Evolutionary conservation across 73 alveolate genomes (phyloP).

Genomic region (Effrenium voratum): DNA sequence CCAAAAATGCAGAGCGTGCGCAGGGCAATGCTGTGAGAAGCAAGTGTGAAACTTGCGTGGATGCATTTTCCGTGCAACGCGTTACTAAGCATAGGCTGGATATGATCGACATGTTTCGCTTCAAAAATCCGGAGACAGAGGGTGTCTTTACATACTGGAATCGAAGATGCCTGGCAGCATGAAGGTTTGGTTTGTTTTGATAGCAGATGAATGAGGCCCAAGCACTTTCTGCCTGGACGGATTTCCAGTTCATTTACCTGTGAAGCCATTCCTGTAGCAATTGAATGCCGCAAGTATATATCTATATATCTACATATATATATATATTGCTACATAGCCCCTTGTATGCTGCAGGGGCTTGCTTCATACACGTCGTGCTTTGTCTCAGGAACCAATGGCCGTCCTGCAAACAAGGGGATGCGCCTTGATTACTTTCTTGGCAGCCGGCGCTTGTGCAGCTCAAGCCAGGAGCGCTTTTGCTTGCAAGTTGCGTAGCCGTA

Average conservation of each 20-base stretch:
- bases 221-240: background rate
- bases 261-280: background rate
- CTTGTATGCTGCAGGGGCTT: background rate
- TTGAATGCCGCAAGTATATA: background rate
- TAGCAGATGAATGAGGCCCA: too few relatives aligned
- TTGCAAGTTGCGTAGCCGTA: too few relatives aligned
- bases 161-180: background rate
- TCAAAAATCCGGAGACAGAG: conserved; percentile 1
- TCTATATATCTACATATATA: background rate
- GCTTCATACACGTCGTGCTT: background rate
- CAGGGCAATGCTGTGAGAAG: background rate
- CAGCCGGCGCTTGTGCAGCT: conserved; percentile 6
- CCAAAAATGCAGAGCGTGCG: too few relatives aligned
- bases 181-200: background rate
- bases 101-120: conserved; percentile 55
- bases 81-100: conserved; percentile 9
- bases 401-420: conserved; percentile 54
- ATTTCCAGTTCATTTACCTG: background rate
- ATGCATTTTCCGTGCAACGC: background rate
- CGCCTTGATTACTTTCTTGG: conserved; percentile 64
- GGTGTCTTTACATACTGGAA: conserved; percentile 54
- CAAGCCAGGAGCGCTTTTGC: too few relatives aligned
- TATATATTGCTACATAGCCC: too few relatives aligned
- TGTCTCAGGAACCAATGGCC: conserved; percentile 6
- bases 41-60: background rate